Evolutionary conservation across 768 basidiomycete genomes (phyloP).

Genomic region (Mycena maculata): DNA sequence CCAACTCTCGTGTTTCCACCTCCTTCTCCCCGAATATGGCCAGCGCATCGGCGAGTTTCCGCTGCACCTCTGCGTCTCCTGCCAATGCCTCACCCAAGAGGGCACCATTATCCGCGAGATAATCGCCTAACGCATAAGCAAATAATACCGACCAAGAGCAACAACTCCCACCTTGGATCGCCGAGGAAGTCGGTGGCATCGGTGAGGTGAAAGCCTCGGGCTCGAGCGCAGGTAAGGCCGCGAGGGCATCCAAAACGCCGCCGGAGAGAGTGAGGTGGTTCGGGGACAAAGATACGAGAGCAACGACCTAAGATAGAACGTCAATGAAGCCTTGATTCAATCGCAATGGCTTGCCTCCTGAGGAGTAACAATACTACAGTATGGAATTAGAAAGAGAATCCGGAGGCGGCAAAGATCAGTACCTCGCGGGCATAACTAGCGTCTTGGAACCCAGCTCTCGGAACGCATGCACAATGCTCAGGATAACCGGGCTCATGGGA

Average conservation of each 20-base stretch:
- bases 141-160: neutral
- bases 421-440: conserved; percentile 64
- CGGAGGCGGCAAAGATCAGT: conserved; percentile 6
- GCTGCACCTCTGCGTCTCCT: conserved; percentile 50
- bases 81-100: conserved; percentile 51
- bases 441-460: conserved; percentile 52
- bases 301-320: conserved; percentile 48
- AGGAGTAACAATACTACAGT: conserved; percentile 51
- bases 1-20: conserved; percentile 49
- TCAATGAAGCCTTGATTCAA: neutral
- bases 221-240: conserved; percentile 38
- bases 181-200: conserved; percentile 6
- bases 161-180: neutral
- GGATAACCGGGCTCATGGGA: conserved; percentile 55
- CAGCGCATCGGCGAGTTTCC: conserved; percentile 60
- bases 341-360: conserved; percentile 46
- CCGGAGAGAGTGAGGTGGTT: conserved; percentile 59
- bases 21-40: conserved; percentile 58
- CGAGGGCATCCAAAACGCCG: conserved; percentile 53
- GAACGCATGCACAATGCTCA: conserved; percentile 51
- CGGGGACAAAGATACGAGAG: conserved; percentile 52
- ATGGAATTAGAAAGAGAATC: neutral
- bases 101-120: conserved; percentile 48
- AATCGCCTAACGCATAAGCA: conserved; percentile 39
- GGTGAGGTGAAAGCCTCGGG: conserved; percentile 25